Evolutionary conservation across 768 basidiomycete species (phyloP).

Genomic region (Mycena filopes): DNA sequence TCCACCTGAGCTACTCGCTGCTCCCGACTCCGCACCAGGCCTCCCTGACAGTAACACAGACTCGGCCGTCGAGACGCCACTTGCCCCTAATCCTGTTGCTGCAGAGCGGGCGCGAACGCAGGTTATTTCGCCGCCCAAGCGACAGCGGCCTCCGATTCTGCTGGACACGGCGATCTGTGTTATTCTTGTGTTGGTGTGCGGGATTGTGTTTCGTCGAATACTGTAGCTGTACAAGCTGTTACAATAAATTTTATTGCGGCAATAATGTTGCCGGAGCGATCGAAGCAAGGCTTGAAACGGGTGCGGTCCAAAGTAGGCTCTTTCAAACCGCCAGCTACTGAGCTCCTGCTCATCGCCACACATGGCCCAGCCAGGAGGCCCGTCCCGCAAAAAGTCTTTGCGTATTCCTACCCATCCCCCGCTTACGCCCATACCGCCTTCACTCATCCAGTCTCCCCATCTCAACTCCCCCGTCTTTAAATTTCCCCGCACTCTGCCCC

Average conservation of each 20-base stretch:
- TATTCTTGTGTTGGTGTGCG: slow-evolving; percentile 73
- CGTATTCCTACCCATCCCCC: slow-evolving; percentile 47
- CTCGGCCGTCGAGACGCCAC: slow-evolving; percentile 18
- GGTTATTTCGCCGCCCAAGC: background rate
- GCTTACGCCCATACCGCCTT: slow-evolving; percentile 65
- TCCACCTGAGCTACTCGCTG: slow-evolving; percentile 19
- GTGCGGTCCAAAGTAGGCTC: background rate
- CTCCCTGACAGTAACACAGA: slow-evolving; percentile 30
- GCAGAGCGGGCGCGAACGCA: slow-evolving; percentile 24
- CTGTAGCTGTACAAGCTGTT: slow-evolving; percentile 40
- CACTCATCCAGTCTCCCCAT: slow-evolving; percentile 64
- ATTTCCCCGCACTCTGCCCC: slow-evolving; percentile 52
- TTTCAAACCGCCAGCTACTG: slow-evolving; percentile 14
- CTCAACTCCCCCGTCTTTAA: slow-evolving; percentile 61
- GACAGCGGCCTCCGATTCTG: slow-evolving; percentile 64
- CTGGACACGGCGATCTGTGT: slow-evolving; percentile 82
- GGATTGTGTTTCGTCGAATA: slow-evolving; percentile 72
- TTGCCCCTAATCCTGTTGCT: slow-evolving; percentile 9
- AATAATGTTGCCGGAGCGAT: too few relatives aligned
- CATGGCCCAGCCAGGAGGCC: slow-evolving; percentile 23
- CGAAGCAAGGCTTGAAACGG: background rate
- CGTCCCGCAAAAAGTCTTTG: slow-evolving; percentile 49
- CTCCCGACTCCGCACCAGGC: slow-evolving; percentile 12
- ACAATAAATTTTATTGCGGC: too few relatives aligned
- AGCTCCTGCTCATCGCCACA: slow-evolving; percentile 2